Evolutionary conservation across 805 yeast genomes (phyloP).

Genomic region (Metschnikowia baotianmanensis): DNA sequence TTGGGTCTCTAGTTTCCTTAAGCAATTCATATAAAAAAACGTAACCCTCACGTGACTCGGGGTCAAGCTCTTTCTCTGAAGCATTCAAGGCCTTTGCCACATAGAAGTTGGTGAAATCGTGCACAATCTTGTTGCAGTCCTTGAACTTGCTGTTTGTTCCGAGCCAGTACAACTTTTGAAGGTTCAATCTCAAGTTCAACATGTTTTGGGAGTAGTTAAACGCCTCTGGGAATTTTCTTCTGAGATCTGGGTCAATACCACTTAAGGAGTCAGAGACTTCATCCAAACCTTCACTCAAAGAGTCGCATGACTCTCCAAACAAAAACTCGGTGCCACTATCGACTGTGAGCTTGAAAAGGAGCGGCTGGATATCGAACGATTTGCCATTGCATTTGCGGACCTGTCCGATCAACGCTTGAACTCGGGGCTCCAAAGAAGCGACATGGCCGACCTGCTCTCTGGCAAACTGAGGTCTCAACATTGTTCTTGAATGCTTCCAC

Average conservation of each 20-base stretch:
- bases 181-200: constrained; percentile 12
- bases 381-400: constrained; percentile 12
- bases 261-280: not conserved
- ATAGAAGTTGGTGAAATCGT: constrained; percentile 27
- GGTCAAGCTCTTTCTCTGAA: constrained; percentile 30
- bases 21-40: constrained; percentile 48
- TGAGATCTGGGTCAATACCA: constrained; percentile 11
- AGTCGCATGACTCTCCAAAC: constrained; percentile 19
- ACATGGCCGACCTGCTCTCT: constrained; percentile 29
- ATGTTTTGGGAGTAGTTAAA: constrained; percentile 17
- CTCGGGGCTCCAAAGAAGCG: constrained; percentile 24
- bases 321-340: constrained; percentile 20
- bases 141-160: constrained; percentile 13
- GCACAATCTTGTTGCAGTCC: constrained; percentile 15
- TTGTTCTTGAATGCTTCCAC: constrained; percentile 28
- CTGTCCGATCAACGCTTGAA: constrained; percentile 20
- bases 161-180: constrained; percentile 16
- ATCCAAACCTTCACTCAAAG: constrained; percentile 14
- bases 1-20: constrained; percentile 47
- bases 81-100: constrained; percentile 37
- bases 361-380: constrained; percentile 16
- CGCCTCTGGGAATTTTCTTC: constrained; percentile 14
- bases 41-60: constrained; percentile 36
- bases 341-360: constrained; percentile 18
- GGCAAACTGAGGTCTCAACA: constrained; percentile 30